Base-by-base conservation (phyloP, 805 yeast species). In the Wickerhamiella domercqiae region DNA sequence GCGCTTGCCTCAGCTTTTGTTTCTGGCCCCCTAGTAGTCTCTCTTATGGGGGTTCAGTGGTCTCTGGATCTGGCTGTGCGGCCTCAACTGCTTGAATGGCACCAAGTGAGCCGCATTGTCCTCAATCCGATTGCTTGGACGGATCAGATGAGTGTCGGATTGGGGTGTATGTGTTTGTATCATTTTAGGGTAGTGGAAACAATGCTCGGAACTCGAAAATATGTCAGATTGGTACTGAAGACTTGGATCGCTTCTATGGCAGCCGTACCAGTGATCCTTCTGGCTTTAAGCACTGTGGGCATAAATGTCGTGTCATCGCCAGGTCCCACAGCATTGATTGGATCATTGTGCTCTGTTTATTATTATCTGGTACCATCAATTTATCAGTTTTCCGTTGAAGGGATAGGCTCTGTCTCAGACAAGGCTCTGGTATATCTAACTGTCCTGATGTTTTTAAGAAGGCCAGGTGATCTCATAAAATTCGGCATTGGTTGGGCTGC, bases 131-230 rank as follows among this genome's bases (percentile, higher is more conserved):
- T 30, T n/a, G 13, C 16, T 7, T 30, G 33, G 21, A 30, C 33
- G 7, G 21, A 30, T 16, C 33, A 30, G 19, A 13, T 21, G 7
- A 15, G 13, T 6, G 21, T 30, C 21, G 16, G 16, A 9, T 21
- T 30, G 13, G 33, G 33, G 5, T 13, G 21, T n/a, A 13, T 30
- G 13, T 13, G 7, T 18, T 21, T 30, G 7, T 30, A 30, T 14
- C 9, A 30, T 30, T 17, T 30, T 9, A 30, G 33, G 19, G 21
- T 30, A 7, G 33, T 30, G 5, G 33, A 30, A 17, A 20, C 13
- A 15, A 30, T 30, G 33, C 20, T 30, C 7, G 33, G 33, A 18
- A 17, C 33, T 7, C 33, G 33, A 5, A 30, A 15, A 30, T 30
- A 17, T 15, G 21, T 21, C 5, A n/a, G n/a, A 5, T 20, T 18